A percentile compares a stretch with the other conserved stretches of the same genome.
phyloP scores from a whole-genome alignment of 768 basidiomycete genomes.

The Boletellus ananas region DNA sequence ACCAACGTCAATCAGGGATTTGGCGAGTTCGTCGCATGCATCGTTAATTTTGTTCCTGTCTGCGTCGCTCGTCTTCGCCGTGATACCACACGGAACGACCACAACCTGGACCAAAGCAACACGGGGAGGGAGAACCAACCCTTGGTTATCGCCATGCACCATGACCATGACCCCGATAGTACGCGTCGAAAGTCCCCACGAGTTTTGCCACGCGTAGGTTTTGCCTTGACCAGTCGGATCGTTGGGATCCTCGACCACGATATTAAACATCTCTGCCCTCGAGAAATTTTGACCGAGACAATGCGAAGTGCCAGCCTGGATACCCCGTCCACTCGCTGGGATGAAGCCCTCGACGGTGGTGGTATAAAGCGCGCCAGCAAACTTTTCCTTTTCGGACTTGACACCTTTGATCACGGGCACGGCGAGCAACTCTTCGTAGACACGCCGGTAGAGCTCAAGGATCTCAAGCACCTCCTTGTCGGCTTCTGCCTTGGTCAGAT shows the following conservation, averaged over 20 bases:
- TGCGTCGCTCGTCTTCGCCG: slow-evolving; percentile 72
- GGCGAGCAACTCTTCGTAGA: slow-evolving; percentile 95
- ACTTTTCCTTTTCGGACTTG: slow-evolving; percentile 99
- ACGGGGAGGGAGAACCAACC: slow-evolving; percentile 93
- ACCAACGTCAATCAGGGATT: slow-evolving; percentile 64
- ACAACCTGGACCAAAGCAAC: slow-evolving; percentile 92
- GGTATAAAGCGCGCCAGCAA: slow-evolving; percentile 96
- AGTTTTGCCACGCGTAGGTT: slow-evolving; percentile 94
- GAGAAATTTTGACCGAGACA: slow-evolving; percentile 99
- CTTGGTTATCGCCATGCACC: slow-evolving; percentile 98
- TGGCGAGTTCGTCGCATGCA: slow-evolving; percentile 74
- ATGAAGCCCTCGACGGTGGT: slow-evolving; percentile 98
- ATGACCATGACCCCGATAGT: slow-evolving; percentile 99
- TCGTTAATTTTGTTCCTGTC: slow-evolving; percentile 68
- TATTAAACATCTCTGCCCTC: slow-evolving; percentile 94
- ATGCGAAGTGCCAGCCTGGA: slow-evolving; percentile 97
- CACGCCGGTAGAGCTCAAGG: slow-evolving; percentile 90
- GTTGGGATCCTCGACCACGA: slow-evolving; percentile 91
- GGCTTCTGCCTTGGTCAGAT: slow-evolving; percentile 84
- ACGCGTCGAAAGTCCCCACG: slow-evolving; percentile 96
- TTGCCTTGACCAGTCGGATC: slow-evolving; percentile 65
- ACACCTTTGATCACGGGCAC: slow-evolving; percentile 96
- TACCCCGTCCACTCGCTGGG: slow-evolving; percentile 93
- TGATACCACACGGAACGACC: slow-evolving; percentile 91
- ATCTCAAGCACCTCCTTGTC: slow-evolving; percentile 90